Evolutionary conservation across 2,329 filamentous ascomycete species (phyloP).

Genomic region (Venturia carpophila): DNA sequence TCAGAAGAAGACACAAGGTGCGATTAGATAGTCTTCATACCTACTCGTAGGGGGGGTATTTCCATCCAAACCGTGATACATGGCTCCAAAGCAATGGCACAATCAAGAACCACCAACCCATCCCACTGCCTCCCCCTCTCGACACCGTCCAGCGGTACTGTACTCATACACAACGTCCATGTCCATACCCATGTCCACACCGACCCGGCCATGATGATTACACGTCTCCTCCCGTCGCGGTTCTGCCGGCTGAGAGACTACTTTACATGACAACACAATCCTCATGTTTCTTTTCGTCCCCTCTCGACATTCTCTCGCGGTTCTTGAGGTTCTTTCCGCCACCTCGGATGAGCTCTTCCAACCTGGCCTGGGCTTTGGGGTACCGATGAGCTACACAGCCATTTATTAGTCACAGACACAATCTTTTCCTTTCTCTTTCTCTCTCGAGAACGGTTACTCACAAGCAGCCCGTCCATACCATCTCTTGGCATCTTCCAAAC

Average conservation of each 20-base stretch:
- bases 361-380: conserved; percentile 80
- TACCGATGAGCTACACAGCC: conserved; percentile 71
- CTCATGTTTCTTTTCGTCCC: conserved; percentile 18
- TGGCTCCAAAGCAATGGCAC: no score
- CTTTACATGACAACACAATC: conserved; percentile 19
- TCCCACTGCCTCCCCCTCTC: background rate
- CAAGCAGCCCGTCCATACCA: conserved; percentile 98
- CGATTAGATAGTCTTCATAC: no score
- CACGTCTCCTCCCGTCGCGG: background rate
- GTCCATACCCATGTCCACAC: no score
- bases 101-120: no score
- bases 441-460: conserved; percentile 52
- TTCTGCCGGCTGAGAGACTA: background rate
- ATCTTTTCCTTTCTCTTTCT: no score
- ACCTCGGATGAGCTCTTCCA: conserved; percentile 82
- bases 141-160: background rate
- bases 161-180: no score
- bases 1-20: no score
- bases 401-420: no score
- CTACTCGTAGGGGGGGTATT: no score
- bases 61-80: no score
- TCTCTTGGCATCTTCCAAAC: conserved; percentile 88
- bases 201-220: background rate
- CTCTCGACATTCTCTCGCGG: conserved; percentile 17
- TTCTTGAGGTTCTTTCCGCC: conserved; percentile 61